Base-by-base conservation (phyloP, 2,329 filamentous ascomycete genomes). In the Penicillium sp. region DNA sequence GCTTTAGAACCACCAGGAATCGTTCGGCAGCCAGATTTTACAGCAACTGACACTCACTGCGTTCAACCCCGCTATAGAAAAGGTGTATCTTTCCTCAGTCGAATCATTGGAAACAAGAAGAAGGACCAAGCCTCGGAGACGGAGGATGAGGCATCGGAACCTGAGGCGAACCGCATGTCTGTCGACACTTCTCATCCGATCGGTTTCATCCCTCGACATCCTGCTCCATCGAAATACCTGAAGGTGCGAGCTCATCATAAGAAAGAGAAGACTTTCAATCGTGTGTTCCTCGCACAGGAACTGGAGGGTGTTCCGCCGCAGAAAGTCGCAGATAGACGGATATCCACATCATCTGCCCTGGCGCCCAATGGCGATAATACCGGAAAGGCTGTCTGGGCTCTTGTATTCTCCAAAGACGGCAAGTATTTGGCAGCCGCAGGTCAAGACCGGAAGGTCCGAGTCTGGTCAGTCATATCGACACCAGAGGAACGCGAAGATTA, bases 351-450 rank as follows among this genome's bases (percentile, higher is more conserved):
- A n/a, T 57, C 60, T 10, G 56, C 56, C 14, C 56, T 55, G 32
- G 40, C 59, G 24, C 63, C 59, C 46, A 61, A 60, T 47, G 62
- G 62, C 9, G 62, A 65, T 47, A 57, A 66, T 52, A 67, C 75
- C 39, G 79, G 79, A 46, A 79, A 89, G 56, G 92, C 94, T 0
- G 87, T 96, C 32, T 99, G 94, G 94, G 88, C 93, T 0, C 85
- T 90, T 59, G 90, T 94, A 66, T 97, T 97, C 67, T 97, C 93
- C 67, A 88, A 88, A 56, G 93, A 97, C 75, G 94, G 94, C 5
- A 89, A 82, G 66, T 96, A 92, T 70, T 79, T 99, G 16, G 94
- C 94, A 5, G 91, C 91, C n/a, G 94, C 89, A 10, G 94, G 94
- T 4, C 90, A 93, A 62, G 94, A 97, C 70, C 85, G 85, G 59